Base-by-base conservation (phyloP, 495 filamentous ascomycete genomes). In the Daldinia caldariorum region DNA sequence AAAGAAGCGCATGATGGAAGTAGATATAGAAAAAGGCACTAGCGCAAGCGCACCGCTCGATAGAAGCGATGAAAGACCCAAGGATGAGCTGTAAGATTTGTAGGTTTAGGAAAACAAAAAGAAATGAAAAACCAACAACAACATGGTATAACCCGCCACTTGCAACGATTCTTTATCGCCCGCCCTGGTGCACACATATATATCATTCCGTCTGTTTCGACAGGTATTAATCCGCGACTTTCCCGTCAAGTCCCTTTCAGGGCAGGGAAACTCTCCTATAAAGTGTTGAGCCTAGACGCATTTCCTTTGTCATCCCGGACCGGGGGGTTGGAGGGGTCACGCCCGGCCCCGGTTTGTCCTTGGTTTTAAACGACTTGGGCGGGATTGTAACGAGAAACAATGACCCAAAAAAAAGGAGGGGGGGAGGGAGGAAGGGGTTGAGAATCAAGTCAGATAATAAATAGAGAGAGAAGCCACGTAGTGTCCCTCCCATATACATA, bases 1-100 rank as follows among this genome's bases (percentile, higher is more conserved):
- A 14, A 94, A 91, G 83, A 97, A 97, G 81, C 83, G 92, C 77
- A 91, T 94, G 88, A 93, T 89, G 84, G 91, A 95, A 77, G 88
- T 47, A 22, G 43, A 47, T 20, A 20, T 47, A 47, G 18, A 47
- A 47, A 16, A 22, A 20, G 43, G 34, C 34, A 5, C 34, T 35
- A 88, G 64, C 86, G 86, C 72, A 53, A 35, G 56, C 39, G 22
- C 26, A 34, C 59, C 49, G 20, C 39, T 54, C 22, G 41, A 77
- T 77, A 72, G 68, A 76, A 72, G 68, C 61, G 69, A 58, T 47
- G 56, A 63, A 67, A 70, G 66, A 69, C 55, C 69, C 18, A 78
- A 70, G 72, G 80, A 83, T 76, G 81, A 83, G 75, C 62, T 83
- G 68, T 83, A 74, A 73, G 43, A 60, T 73, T 65, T 58, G 0